Percentiles rank a stretch among this genome's conserved stretches.
These are phyloP conservation scores for Geranomyces variabilis DNA, from an alignment of 192 early-diverging fungal species.

Conservation along the genomic window DNA sequence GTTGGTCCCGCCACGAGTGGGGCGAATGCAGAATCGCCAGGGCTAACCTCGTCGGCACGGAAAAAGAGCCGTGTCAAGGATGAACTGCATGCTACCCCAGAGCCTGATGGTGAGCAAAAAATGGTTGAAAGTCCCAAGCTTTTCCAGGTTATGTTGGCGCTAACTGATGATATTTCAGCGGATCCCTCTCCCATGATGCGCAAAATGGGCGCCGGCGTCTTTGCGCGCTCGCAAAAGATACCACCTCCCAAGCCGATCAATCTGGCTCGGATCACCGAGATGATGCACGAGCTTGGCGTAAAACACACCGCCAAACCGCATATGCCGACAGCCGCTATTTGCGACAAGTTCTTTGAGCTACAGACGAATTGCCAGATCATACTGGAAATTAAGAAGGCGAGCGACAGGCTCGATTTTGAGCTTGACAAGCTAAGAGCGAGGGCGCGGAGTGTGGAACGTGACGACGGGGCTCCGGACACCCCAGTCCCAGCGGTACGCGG, in stretches of 20 bases:
- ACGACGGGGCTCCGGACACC: not conserved
- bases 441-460: not conserved
- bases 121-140: no score
- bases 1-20: not conserved
- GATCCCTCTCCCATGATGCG: conserved; percentile 30
- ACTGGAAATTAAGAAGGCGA: conserved; percentile 80
- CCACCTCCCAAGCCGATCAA: conserved; percentile 54
- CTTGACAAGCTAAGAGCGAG: conserved; percentile 11
- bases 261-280: conserved; percentile 50
- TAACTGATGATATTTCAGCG: no score
- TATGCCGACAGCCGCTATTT: conserved; percentile 82
- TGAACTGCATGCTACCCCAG: not conserved
- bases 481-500: no score
- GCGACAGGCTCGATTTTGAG: conserved; percentile 81
- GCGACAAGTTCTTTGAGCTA: conserved; percentile 77
- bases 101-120: not conserved
- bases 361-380: conserved; percentile 73
- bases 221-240: conserved; percentile 64
- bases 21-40: conserved; percentile 12
- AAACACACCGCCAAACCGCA: conserved; percentile 61
- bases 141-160: no score
- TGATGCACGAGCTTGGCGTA: conserved; percentile 63
- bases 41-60: not conserved
- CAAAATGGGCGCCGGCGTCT: conserved; percentile 65
- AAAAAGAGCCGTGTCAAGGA: conserved; percentile 19